Base-by-base conservation (phyloP, 306 rosid genomes). In the Vigna nakashimae region DNA sequence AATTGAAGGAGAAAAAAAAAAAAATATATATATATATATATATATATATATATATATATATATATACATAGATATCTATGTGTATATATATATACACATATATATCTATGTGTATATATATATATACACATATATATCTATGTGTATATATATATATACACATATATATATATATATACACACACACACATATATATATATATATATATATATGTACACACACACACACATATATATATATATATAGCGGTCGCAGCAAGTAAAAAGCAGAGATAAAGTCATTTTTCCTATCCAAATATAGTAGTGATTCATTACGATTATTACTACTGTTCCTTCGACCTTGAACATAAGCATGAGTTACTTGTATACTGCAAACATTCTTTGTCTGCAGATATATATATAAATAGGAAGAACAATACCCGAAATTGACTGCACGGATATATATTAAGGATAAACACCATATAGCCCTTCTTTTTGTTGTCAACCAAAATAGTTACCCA, bases 401-500 rank as follows among this genome's bases (percentile, higher is more conserved):
- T 13, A 13, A 1, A 26, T 26, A 26, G 15, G 49, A 15, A 15
- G 49, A 0, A 43, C 49, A 11, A 43, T 5, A 15, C 34, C 60
- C 63, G n/a, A 63, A 62, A 36, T 59, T 34, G 22, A 24, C 11
- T 5, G 9, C 57, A 50, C 50, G 22, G 14, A 22, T 79, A 70
- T 70, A 60, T 8, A 45, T n/a, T 45, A n/a, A 5, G 42, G 48
- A 38, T 26, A 36, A 60, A 46, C 36, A 71, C 24, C 34, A 40
- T n/a, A 43, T 6, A 12, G 5, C 59, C 9, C 69, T 51, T 60
- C 13, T 20, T 14, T 32, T 45, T 45, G 34, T 73, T 46, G 71
- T 65, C 64, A 66, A 30, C 65, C 62, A 81, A 51, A 75, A 80
- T 67, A 77, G 51, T 76, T 38, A n/a, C 68, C 66, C 17, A 24